Evolutionary conservation across 2,329 filamentous ascomycete genomes (phyloP).

Genomic region (Epichloe coenophiala): DNA sequence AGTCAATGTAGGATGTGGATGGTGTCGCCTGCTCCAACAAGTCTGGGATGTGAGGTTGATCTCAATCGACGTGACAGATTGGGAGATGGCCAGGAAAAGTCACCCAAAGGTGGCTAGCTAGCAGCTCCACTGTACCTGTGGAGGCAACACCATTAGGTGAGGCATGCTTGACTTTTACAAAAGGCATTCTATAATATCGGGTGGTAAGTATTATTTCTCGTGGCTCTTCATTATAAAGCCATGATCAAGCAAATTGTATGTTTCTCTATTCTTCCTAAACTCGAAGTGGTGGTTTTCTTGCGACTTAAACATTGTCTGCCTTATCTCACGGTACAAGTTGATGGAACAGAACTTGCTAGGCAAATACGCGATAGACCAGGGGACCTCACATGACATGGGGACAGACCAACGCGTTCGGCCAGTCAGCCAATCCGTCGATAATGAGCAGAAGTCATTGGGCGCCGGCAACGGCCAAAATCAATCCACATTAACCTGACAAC

Average conservation of each 20-base stretch:
- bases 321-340: neutral
- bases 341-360: conserved; percentile 1
- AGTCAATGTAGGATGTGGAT: conserved; percentile 2
- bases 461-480: neutral
- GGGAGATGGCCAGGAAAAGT: conserved; percentile 9
- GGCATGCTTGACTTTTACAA: neutral
- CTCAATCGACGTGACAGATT: conserved; percentile 7
- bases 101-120: conserved; percentile 8
- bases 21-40: neutral
- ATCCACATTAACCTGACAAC: neutral
- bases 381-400: conserved; percentile 9
- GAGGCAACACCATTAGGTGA: conserved; percentile 1
- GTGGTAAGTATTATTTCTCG: neutral
- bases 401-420: neutral
- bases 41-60: neutral
- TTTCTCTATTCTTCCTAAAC: neutral
- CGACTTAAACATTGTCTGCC: neutral
- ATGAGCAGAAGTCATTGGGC: neutral
- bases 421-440: neutral
- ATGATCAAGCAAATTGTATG: neutral
- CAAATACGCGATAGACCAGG: conserved; percentile 6
- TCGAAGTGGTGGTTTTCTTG: neutral
- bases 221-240: neutral
- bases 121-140: conserved; percentile 3
- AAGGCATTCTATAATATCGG: too few species aligned